Conservation (phyloP, 2,329 filamentous ascomycete species). For the Fusarium albosuccineum region DNA sequence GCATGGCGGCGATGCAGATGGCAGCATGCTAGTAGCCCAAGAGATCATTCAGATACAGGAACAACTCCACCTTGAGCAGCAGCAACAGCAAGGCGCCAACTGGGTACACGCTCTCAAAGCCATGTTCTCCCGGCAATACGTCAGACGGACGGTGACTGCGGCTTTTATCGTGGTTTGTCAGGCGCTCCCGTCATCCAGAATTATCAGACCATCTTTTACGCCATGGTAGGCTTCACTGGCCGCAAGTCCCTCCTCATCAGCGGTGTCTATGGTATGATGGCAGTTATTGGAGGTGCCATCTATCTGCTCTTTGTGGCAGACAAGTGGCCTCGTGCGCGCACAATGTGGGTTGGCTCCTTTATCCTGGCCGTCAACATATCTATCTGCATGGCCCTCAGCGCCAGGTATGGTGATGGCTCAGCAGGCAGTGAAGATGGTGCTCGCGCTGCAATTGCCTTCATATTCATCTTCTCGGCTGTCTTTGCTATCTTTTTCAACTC, state of each 20-base stretch:
- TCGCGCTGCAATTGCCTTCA: conserved; percentile 46
- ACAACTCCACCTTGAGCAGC: not conserved
- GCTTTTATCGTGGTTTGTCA: not conserved
- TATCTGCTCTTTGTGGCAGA: conserved; percentile 48
- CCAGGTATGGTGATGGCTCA: conserved; percentile 31
- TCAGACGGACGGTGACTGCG: not conserved
- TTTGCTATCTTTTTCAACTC: conserved; percentile 53
- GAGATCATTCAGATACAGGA: conserved; percentile 1
- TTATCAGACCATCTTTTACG: conserved; percentile 52
- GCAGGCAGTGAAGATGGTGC: conserved; percentile 35
- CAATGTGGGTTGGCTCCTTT: conserved; percentile 33
- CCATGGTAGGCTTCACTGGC: conserved; percentile 62
- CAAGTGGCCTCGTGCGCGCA: conserved; percentile 44
- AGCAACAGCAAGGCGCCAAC: not conserved
- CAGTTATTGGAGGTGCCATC: conserved; percentile 47
- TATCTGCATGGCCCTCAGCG: conserved; percentile 46
- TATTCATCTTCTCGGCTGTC: conserved; percentile 48
- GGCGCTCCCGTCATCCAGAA: conserved; percentile 42
- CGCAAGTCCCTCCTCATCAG: conserved; percentile 62
- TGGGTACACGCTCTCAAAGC: not conserved
- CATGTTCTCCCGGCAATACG: not conserved
- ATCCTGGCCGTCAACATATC: conserved; percentile 39
- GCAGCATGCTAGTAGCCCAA: not conserved
- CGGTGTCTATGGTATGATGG: conserved; percentile 57
- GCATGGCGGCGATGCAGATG: not conserved